These are phyloP conservation scores for Xylariaceae sp. DNA, from an alignment of 2,329 filamentous ascomycete species.

Conservation along the genomic window DNA sequence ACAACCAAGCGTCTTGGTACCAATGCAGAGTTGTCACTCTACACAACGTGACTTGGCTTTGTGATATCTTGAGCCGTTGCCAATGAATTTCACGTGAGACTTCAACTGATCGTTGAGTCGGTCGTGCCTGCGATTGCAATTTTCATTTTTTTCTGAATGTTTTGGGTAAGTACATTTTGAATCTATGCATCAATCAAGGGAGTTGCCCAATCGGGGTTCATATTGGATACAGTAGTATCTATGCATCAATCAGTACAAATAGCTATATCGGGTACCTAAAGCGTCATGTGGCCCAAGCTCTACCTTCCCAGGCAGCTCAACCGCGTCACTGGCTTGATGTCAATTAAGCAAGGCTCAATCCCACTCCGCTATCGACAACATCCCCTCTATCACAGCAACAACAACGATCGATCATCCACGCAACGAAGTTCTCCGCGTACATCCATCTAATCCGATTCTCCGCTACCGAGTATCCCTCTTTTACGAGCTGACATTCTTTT, in stretches of 20 bases:
- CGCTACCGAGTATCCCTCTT: conserved; percentile 1
- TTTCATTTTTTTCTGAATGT: conserved; percentile 3
- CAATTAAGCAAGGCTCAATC: conserved; percentile 15
- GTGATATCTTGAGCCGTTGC: background rate
- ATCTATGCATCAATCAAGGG: background rate
- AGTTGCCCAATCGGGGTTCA: background rate
- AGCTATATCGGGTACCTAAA: background rate
- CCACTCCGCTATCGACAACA: conserved; percentile 16
- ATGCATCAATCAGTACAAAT: background rate
- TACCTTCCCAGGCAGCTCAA: conserved; percentile 24
- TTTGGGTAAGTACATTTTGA: conserved; percentile 2
- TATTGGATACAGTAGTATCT: background rate
- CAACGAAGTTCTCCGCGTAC: background rate
- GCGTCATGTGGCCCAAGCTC: conserved; percentile 21
- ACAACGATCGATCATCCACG: background rate
- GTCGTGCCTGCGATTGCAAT: background rate
- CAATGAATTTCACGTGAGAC: background rate
- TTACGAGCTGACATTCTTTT: conserved; percentile 7
- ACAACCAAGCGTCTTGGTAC: conserved; percentile 5
- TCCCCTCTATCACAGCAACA: conserved; percentile 5
- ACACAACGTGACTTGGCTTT: background rate
- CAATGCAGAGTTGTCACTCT: conserved; percentile 6
- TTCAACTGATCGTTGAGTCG: conserved; percentile 1
- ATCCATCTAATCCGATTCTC: background rate
- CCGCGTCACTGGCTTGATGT: conserved; percentile 24